These are phyloP conservation scores for Plenodomus lindquistii DNA, from an alignment of 2,329 filamentous ascomycete genomes.

Conservation along the genomic window DNA sequence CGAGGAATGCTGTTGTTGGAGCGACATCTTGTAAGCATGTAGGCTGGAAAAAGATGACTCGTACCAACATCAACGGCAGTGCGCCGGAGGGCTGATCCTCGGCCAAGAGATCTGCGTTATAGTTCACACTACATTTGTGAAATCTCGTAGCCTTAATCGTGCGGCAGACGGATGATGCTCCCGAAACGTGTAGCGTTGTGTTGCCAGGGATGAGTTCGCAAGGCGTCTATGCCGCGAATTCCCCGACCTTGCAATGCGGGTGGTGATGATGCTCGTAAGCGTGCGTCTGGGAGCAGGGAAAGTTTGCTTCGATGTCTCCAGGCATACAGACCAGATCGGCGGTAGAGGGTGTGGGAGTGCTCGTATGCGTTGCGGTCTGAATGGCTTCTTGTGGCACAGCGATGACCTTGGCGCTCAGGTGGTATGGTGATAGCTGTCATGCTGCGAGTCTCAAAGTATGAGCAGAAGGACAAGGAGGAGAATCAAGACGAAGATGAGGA, in stretches of 20 bases:
- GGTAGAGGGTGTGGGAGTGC: too few species aligned
- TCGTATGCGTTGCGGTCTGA: neutral
- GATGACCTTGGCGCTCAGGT: neutral
- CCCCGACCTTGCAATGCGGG: neutral
- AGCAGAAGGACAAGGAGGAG: slow-evolving; percentile 80
- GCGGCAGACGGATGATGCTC: neutral
- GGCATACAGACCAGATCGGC: too few species aligned
- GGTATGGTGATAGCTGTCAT: neutral
- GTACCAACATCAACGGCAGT: neutral
- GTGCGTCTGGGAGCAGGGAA: too few species aligned
- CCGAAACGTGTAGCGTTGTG: neutral
- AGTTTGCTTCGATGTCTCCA: too few species aligned
- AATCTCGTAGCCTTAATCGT: neutral
- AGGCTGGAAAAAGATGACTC: neutral
- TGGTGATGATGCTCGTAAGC: too few species aligned
- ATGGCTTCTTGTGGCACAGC: neutral
- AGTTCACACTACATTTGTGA: neutral
- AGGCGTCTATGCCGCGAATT: neutral
- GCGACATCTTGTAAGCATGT: too few species aligned
- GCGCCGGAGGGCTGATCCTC: neutral
- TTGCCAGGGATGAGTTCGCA: neutral
- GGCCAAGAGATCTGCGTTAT: neutral
- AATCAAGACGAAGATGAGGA: slow-evolving; percentile 87
- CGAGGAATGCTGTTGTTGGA: slow-evolving; percentile 22
- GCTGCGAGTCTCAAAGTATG: slow-evolving; percentile 54